phyloP scores from a whole-genome alignment of 2,329 filamentous ascomycete genomes.

The Colletotrichum tropicale region DNA sequence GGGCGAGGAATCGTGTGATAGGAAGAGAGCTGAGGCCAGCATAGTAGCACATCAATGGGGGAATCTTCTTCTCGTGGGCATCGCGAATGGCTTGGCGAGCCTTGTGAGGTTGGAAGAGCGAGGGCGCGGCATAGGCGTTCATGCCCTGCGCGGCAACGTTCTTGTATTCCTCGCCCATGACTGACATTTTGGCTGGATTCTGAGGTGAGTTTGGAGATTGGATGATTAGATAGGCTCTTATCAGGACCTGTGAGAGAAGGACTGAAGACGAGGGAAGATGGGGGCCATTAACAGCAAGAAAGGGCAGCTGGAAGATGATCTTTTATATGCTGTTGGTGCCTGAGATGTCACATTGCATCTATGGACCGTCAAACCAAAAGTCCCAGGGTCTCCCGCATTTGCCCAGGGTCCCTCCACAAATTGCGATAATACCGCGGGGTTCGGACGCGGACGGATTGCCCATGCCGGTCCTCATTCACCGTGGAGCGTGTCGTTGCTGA shows the following conservation, averaged over 20 bases:
- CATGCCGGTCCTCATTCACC: neutral
- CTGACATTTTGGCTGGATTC: neutral
- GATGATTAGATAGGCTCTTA: neutral
- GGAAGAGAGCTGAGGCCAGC: conserved; percentile 42
- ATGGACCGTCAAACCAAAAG: neutral
- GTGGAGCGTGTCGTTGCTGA: neutral
- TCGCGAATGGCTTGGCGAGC: conserved; percentile 49
- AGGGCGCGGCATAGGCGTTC: conserved; percentile 45
- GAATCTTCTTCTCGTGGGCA: conserved; percentile 49
- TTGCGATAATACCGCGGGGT: neutral
- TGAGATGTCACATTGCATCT: neutral
- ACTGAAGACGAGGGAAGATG: neutral
- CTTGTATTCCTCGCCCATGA: conserved; percentile 17
- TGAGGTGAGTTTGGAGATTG: neutral
- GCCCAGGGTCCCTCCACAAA: neutral
- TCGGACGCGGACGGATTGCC: neutral
- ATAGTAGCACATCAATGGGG: conserved; percentile 47
- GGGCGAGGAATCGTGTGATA: conserved; percentile 43
- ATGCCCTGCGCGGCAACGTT: conserved; percentile 29
- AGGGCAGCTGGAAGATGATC: neutral
- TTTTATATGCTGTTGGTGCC: neutral
- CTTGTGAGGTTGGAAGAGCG: conserved; percentile 50
- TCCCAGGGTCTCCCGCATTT: neutral
- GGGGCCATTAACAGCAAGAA: neutral
- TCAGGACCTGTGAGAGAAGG: neutral